These are phyloP conservation scores for Penicillium riverlandense DNA, from an alignment of 495 filamentous ascomycete genomes.

Conservation along the genomic window DNA sequence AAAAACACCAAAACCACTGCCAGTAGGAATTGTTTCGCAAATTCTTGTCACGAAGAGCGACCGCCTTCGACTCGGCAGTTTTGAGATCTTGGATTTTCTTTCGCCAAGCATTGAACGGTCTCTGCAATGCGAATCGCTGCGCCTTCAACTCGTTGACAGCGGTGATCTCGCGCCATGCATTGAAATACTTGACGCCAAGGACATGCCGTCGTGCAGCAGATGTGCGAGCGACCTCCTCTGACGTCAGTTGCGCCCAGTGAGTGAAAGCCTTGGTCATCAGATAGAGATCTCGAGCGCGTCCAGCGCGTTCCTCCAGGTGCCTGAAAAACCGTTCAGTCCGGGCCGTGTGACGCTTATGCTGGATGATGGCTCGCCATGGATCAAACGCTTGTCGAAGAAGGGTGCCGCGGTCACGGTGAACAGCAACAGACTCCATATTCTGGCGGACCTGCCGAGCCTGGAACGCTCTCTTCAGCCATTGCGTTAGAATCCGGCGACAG, in stretches of 20 bases:
- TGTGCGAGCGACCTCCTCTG: conserved; percentile 52
- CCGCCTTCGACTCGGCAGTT: conserved; percentile 30
- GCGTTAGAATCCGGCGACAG: conserved; percentile 38
- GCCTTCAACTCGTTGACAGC: conserved; percentile 62
- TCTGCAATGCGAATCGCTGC: conserved; percentile 50
- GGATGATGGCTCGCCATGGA: conserved; percentile 46
- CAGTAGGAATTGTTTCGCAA: conserved; percentile 40
- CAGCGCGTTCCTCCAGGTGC: conserved; percentile 53
- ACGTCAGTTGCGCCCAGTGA: conserved; percentile 60
- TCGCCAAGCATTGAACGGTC: conserved; percentile 52
- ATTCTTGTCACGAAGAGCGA: conserved; percentile 35
- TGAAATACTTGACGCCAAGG: conserved; percentile 64
- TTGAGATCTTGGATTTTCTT: conserved; percentile 29
- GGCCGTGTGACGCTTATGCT: conserved; percentile 35
- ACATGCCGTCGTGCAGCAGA: conserved; percentile 59
- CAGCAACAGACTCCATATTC: conserved; percentile 43
- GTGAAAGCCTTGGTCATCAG: conserved; percentile 65
- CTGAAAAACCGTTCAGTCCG: conserved; percentile 56
- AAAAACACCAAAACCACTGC: conserved; percentile 51
- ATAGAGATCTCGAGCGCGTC: conserved; percentile 55
- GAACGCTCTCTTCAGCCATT: conserved; percentile 48
- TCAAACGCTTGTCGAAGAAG: conserved; percentile 52
- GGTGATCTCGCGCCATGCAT: conserved; percentile 70
- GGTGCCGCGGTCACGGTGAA: conserved; percentile 41
- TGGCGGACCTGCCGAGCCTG: conserved; percentile 35